Evolutionary conservation across 805 yeast species (phyloP).

Genomic region (Lachancea nothofagi): DNA sequence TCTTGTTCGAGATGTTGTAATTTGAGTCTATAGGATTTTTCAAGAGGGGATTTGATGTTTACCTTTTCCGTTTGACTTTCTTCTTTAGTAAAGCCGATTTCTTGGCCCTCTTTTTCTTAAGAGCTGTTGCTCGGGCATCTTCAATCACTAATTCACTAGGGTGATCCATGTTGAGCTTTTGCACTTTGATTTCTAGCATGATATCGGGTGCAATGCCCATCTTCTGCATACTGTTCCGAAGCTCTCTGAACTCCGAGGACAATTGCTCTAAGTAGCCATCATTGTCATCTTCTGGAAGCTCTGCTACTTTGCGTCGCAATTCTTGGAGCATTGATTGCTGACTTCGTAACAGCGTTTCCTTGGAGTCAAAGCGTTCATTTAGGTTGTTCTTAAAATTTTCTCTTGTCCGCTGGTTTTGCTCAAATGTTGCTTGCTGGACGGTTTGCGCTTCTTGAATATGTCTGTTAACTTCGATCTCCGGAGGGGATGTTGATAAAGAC

Average conservation of each 20-base stretch:
- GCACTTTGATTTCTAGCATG: slow-evolving; percentile 7
- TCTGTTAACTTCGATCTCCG: neutral
- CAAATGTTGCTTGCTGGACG: slow-evolving; percentile 6
- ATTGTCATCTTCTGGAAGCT: neutral
- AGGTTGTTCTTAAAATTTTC: slow-evolving; percentile 3
- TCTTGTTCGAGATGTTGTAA: neutral
- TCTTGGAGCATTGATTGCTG: slow-evolving; percentile 4
- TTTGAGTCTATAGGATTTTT: neutral
- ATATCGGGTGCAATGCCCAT: slow-evolving; percentile 3
- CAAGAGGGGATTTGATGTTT: neutral
- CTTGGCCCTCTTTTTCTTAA: slow-evolving; percentile 3
- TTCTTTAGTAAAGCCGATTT: neutral
- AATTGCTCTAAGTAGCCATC: neutral
- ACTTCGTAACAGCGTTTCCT: slow-evolving; percentile 7
- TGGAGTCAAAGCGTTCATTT: slow-evolving; percentile 3
- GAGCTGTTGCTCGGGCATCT: slow-evolving; percentile 4
- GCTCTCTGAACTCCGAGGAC: slow-evolving; percentile 2
- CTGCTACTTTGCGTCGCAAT: slow-evolving; percentile 1
- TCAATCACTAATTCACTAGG: slow-evolving; percentile 5
- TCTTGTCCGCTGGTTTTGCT: slow-evolving; percentile 2
- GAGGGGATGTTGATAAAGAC: neutral
- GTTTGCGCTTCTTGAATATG: slow-evolving; percentile 6
- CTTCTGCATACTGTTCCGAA: slow-evolving; percentile 3
- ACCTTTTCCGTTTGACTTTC: slow-evolving; percentile 3
- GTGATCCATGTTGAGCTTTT: slow-evolving; percentile 5